A percentile compares a stretch with the other conserved stretches of the same genome.
These are phyloP conservation scores for Phyllosticta capitalensis DNA, from an alignment of 2,329 filamentous ascomycete species.

Conservation along the genomic window DNA sequence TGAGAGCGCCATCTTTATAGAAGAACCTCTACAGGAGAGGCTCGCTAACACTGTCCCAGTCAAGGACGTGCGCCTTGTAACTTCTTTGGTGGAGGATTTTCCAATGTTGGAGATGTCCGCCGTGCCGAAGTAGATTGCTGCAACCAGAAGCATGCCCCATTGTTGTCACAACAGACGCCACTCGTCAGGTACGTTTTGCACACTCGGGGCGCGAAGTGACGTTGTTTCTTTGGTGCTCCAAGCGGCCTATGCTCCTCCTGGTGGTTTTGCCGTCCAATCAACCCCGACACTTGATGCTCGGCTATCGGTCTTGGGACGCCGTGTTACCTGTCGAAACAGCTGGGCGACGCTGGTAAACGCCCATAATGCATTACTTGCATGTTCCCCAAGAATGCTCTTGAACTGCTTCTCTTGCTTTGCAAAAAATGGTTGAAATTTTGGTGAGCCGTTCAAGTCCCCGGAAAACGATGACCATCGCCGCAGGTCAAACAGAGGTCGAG, in stretches of 20 bases:
- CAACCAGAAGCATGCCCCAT: slow-evolving; percentile 3
- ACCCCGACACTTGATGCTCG: not conserved
- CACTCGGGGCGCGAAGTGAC: slow-evolving; percentile 1
- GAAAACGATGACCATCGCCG: not conserved
- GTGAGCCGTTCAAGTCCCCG: not conserved
- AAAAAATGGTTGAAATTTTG: not conserved
- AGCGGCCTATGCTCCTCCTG: not conserved
- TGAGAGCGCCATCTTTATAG: slow-evolving; percentile 5
- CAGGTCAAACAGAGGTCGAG: not conserved
- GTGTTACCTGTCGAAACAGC: slow-evolving; percentile 3
- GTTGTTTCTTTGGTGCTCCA: slow-evolving; percentile 4
- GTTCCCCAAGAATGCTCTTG: no score
- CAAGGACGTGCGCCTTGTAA: not conserved
- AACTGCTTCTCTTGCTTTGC: no score
- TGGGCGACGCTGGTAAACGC: not conserved
- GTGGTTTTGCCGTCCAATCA: slow-evolving; percentile 6
- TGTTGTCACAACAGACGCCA: not conserved
- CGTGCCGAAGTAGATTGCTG: slow-evolving; percentile 5
- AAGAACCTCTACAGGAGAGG: not conserved
- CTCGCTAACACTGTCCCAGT: not conserved
- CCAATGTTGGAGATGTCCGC: slow-evolving; percentile 1
- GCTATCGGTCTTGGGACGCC: not conserved
- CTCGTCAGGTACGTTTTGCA: not conserved
- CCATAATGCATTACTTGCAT: not conserved
- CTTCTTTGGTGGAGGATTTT: not conserved